phyloP scores from a whole-genome alignment of 1,284 basidiomycete genomes.

The Porodaedalea pini region DNA sequence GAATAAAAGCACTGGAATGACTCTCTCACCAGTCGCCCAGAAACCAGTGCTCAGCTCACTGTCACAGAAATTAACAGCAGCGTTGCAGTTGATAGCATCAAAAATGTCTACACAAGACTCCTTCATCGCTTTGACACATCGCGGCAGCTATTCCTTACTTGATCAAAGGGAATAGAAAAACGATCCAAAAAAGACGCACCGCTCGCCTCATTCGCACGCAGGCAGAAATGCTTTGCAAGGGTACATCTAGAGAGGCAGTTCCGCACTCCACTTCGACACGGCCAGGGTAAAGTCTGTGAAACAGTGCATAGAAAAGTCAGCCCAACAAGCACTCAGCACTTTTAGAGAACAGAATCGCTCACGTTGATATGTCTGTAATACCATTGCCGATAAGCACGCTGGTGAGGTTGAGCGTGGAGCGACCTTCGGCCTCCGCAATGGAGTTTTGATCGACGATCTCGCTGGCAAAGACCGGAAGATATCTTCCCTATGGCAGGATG shows the following conservation, averaged over 20 bases:
- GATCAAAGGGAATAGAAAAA: background rate
- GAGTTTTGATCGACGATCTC: slow-evolving; percentile 76
- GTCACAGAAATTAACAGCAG: slow-evolving; percentile 62
- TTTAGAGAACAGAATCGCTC: slow-evolving; percentile 20
- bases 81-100: slow-evolving; percentile 58
- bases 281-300: slow-evolving; percentile 51
- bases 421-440: slow-evolving; percentile 49
- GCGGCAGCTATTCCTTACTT: slow-evolving; percentile 41
- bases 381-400: slow-evolving; percentile 63
- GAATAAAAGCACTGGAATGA: no score
- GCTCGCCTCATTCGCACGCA: slow-evolving; percentile 61
- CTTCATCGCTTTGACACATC: slow-evolving; percentile 48
- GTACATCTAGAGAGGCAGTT: slow-evolving; percentile 47
- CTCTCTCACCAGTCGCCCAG: slow-evolving; percentile 25
- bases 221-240: slow-evolving; percentile 52
- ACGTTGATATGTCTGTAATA: slow-evolving; percentile 61
- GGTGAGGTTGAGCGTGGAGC: slow-evolving; percentile 63
- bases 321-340: background rate
- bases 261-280: slow-evolving; percentile 64
- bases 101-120: slow-evolving; percentile 50
- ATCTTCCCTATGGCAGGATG: slow-evolving; percentile 61
- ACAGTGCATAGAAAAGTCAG: background rate
- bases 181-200: slow-evolving; percentile 33
- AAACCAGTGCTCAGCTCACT: slow-evolving; percentile 44
- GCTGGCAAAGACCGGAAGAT: slow-evolving; percentile 77